phyloP scores from a whole-genome alignment of 306 rosid species.

The Cicer pinnatifidum region DNA sequence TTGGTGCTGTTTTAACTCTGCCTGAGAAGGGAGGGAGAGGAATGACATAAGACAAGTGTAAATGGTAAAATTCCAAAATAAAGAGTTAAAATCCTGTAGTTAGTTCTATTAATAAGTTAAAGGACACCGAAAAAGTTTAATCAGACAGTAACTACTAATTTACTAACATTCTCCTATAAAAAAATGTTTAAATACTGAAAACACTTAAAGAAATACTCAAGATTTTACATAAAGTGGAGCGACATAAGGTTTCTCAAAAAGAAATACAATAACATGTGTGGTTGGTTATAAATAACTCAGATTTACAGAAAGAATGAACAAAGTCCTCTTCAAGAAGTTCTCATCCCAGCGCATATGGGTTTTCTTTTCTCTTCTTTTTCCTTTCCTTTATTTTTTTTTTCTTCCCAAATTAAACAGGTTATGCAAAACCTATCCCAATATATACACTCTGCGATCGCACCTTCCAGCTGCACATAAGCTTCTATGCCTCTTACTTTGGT shows the following conservation, averaged over 20 bases:
- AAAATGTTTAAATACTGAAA: neutral
- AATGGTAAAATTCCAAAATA: too few relatives aligned
- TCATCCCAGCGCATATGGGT: constrained; percentile 26
- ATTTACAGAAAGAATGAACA: constrained; percentile 44
- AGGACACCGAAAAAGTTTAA: too few relatives aligned
- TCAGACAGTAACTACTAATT: too few relatives aligned
- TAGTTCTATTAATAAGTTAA: too few relatives aligned
- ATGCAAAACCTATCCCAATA: constrained; percentile 33
- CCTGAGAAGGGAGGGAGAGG: too few relatives aligned
- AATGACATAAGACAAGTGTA: too few relatives aligned
- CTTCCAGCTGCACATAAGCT: constrained; percentile 23
- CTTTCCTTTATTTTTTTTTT: neutral
- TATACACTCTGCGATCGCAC: constrained; percentile 48
- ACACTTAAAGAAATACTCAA: neutral
- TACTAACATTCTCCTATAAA: neutral
- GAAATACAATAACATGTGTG: constrained; percentile 15
- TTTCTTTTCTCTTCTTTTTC: neutral
- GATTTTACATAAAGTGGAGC: constrained; percentile 9
- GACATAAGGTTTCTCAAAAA: constrained; percentile 3
- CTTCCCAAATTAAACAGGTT: constrained; percentile 24
- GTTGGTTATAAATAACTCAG: neutral
- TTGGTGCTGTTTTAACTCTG: too few relatives aligned
- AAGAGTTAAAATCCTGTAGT: too few relatives aligned
- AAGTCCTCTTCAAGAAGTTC: constrained; percentile 26
- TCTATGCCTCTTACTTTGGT: constrained; percentile 4